Conservation (phyloP, 352 stramenopile species). For the Globisporangium solare region DNA sequence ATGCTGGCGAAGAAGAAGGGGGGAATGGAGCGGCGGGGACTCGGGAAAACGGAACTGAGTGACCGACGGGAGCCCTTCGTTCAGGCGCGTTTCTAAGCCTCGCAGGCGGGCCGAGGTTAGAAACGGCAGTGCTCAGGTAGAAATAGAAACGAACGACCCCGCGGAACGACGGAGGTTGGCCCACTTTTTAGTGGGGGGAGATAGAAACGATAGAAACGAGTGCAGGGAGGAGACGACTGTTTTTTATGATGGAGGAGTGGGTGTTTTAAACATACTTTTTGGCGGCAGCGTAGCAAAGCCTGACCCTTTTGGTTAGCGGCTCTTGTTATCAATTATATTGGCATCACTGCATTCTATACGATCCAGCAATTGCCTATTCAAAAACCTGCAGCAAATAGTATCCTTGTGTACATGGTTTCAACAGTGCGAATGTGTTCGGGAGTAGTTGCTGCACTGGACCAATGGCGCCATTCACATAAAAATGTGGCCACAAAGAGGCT, state of each 20-base stretch:
- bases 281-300: not conserved
- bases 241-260: not conserved
- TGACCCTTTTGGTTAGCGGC: no score
- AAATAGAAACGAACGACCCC: slow-evolving; percentile 15
- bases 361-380: no score
- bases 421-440: no score
- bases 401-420: no score
- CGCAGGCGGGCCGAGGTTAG: not conserved
- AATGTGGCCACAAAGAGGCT: not conserved
- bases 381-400: no score
- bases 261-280: not conserved
- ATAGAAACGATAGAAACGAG: not conserved
- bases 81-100: slow-evolving; percentile 15
- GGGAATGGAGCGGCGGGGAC: slow-evolving; percentile 3
- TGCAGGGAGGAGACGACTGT: not conserved
- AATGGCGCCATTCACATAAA: not conserved
- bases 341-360: no score
- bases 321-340: no score
- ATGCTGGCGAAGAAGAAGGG: slow-evolving; percentile 15
- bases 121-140: slow-evolving; percentile 9
- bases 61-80: slow-evolving; percentile 17
- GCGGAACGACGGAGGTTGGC: not conserved
- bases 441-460: no score
- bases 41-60: slow-evolving; percentile 16
- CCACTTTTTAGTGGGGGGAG: not conserved